Percentiles rank a stretch among this genome's conserved stretches.
Conservation (phyloP, 345 rosid species). For the Gossypium ekmanianum region DNA sequence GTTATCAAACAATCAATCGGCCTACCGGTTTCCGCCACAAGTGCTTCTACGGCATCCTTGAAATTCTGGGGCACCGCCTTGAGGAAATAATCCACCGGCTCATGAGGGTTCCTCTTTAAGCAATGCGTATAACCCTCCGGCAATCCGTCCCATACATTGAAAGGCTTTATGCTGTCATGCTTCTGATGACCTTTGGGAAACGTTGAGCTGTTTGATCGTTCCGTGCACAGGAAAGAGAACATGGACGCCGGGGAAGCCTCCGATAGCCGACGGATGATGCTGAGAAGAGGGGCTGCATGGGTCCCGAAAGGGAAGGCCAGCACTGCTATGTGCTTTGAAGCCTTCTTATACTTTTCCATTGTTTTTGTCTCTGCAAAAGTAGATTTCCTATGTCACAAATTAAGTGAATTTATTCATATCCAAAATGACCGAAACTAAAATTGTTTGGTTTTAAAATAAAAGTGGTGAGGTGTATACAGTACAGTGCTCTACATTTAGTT, state of each 20-base stretch:
- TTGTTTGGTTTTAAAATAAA: no score
- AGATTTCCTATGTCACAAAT: background rate
- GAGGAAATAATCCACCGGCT: conserved; percentile 34
- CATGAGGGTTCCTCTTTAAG: conserved; percentile 25
- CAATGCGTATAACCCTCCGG: conserved; percentile 25
- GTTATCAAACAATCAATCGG: conserved; percentile 33
- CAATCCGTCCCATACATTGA: conserved; percentile 17
- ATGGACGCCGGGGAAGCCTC: conserved; percentile 10
- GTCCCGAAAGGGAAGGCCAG: conserved; percentile 36
- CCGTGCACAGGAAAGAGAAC: conserved; percentile 42
- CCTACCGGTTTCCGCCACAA: conserved; percentile 28
- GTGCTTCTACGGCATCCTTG: conserved; percentile 22
- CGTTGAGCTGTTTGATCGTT: conserved; percentile 23
- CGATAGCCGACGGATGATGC: conserved; percentile 18
- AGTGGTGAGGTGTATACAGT: no score
- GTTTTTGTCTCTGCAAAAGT: background rate
- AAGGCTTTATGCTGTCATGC: conserved; percentile 18
- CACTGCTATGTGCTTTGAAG: conserved; percentile 28
- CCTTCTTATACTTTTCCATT: background rate
- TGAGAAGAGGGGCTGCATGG: conserved; percentile 37
- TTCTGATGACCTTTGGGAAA: conserved; percentile 10
- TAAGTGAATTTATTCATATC: background rate
- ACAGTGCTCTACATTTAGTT: no score
- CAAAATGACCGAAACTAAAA: no score
- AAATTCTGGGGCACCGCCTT: conserved; percentile 34